Evolutionary conservation across 441 rosid genomes (phyloP).

Genomic region (Syzygium malaccense): DNA sequence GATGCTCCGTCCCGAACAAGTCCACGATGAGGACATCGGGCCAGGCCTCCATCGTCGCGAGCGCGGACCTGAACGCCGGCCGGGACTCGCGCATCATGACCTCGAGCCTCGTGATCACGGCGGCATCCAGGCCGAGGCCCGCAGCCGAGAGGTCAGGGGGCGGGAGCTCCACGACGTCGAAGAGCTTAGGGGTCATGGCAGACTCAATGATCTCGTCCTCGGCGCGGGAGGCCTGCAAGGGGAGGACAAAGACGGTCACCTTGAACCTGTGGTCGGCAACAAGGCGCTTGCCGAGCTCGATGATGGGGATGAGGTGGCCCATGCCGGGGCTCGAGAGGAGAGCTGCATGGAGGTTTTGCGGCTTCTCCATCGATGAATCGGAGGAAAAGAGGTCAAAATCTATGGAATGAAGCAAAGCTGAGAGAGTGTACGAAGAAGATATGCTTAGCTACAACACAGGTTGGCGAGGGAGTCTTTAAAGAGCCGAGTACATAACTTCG

Average conservation of each 20-base stretch:
- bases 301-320: not conserved
- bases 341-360: not conserved
- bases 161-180: not conserved
- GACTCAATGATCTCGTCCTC: not conserved
- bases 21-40: slow-evolving; percentile 34
- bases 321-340: not conserved
- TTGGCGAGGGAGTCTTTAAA: no score
- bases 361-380: not conserved
- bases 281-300: not conserved
- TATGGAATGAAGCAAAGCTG: no score
- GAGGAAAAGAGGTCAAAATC: not conserved
- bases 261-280: not conserved
- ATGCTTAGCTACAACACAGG: no score
- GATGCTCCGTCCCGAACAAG: slow-evolving; percentile 44
- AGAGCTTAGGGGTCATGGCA: not conserved
- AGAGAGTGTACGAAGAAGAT: no score
- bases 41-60: slow-evolving; percentile 2
- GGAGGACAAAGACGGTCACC: not conserved
- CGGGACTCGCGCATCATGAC: slow-evolving; percentile 20
- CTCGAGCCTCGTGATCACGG: not conserved
- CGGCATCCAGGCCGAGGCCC: not conserved
- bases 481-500: no score
- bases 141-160: not conserved
- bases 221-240: not conserved
- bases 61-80: slow-evolving; percentile 15